Percentiles rank a stretch among this genome's conserved stretches.
Conservation (phyloP, 1,139 yeast species). For the Pichia sp. region DNA sequence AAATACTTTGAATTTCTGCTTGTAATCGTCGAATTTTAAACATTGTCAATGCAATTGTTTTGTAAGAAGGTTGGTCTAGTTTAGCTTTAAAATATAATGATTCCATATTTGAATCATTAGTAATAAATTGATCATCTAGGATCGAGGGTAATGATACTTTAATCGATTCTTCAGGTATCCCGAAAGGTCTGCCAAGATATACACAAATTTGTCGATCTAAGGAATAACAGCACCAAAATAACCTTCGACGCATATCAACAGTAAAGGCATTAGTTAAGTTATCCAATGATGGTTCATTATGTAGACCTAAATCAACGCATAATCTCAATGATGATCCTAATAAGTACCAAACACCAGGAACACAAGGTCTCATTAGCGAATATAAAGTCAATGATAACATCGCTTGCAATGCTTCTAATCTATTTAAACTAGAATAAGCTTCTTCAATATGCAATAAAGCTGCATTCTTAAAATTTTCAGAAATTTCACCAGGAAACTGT, state of each 20-base stretch:
- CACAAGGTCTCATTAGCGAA: slow-evolving; percentile 67
- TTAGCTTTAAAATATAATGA: slow-evolving; percentile 31
- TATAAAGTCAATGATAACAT: slow-evolving; percentile 61
- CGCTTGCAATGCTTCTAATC: slow-evolving; percentile 69
- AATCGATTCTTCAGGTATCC: slow-evolving; percentile 66
- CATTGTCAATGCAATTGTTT: slow-evolving; percentile 57
- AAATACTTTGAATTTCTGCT: slow-evolving; percentile 65
- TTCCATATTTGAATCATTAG: slow-evolving; percentile 19
- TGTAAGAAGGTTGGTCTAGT: slow-evolving; percentile 48
- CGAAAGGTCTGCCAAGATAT: slow-evolving; percentile 66
- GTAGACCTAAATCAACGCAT: slow-evolving; percentile 79
- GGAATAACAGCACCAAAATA: slow-evolving; percentile 87
- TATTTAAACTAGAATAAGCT: slow-evolving; percentile 52
- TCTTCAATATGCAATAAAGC: slow-evolving; percentile 59
- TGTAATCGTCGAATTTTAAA: slow-evolving; percentile 67
- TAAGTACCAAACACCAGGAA: slow-evolving; percentile 91
- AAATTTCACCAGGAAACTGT: slow-evolving; percentile 58
- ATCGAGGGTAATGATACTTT: slow-evolving; percentile 63
- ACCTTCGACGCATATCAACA: slow-evolving; percentile 64
- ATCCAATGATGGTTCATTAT: slow-evolving; percentile 34
- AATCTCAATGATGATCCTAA: slow-evolving; percentile 74
- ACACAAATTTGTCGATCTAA: slow-evolving; percentile 75
- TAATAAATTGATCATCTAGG: slow-evolving; percentile 62
- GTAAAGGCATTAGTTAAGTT: slow-evolving; percentile 42
- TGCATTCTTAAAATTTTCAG: slow-evolving; percentile 67